phyloP scores from a whole-genome alignment of 176 grass and related monocot species.

The sorghum (Sorghum bicolor) region DNA sequence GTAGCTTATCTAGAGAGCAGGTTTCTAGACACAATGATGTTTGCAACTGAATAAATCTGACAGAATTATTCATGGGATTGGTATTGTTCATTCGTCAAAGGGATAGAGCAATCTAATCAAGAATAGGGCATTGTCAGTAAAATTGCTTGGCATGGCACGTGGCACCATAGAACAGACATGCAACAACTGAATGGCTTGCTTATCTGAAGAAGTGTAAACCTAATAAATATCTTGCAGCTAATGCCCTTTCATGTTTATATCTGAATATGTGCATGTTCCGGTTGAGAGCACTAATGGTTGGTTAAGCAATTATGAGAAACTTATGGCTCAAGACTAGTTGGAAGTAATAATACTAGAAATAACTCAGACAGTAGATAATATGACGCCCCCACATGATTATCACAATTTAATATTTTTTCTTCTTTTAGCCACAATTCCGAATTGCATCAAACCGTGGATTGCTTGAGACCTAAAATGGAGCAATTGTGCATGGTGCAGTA shows the following conservation, averaged over 20 bases:
- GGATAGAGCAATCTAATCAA: neutral
- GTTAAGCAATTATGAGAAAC: neutral
- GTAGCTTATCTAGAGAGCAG: no score
- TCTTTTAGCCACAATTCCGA: neutral
- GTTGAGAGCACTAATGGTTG: neutral
- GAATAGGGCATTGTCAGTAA: neutral
- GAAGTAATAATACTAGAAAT: neutral
- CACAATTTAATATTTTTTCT: neutral
- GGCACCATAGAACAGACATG: neutral
- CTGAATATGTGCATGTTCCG: neutral
- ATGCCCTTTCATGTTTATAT: neutral
- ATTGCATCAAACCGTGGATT: neutral
- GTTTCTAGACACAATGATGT: neutral
- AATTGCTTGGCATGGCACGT: neutral
- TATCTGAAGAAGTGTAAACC: neutral
- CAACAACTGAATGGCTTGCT: neutral
- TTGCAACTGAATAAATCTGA: conserved; percentile 5
- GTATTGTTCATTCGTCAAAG: neutral
- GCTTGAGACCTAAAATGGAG: neutral
- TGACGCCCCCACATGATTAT: neutral
- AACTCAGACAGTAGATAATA: neutral
- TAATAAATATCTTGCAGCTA: neutral
- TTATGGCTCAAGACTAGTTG: neutral
- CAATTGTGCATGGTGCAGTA: neutral
- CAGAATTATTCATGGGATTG: neutral